Conservation (phyloP, 257 asterid genomes). For the Solanum gracilifrons region DNA sequence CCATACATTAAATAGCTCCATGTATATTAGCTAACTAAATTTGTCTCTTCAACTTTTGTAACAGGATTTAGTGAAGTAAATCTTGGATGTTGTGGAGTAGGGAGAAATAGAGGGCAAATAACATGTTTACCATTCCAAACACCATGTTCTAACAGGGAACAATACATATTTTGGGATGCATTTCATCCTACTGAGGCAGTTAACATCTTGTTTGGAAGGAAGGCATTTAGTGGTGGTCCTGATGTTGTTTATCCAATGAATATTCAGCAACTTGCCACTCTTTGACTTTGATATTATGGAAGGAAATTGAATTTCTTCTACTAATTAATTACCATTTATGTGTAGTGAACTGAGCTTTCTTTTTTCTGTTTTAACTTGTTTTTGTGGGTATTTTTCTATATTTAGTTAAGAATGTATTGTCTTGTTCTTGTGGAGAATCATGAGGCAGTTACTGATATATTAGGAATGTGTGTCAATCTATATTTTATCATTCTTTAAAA, state of each 20-base stretch:
- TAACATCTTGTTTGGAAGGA: conserved; percentile 7
- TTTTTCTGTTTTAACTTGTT: neutral
- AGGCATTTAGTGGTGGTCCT: conserved; percentile 2
- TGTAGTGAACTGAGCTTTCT: neutral
- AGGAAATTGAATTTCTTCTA: neutral
- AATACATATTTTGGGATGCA: conserved; percentile 17
- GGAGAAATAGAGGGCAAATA: conserved; percentile 15
- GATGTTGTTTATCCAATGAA: conserved; percentile 5
- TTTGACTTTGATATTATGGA: neutral
- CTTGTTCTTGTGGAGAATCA: neutral
- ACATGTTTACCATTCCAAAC: conserved; percentile 17
- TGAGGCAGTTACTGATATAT: neutral
- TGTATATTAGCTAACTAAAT: neutral
- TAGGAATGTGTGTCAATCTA: neutral
- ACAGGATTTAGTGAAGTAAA: conserved; percentile 5
- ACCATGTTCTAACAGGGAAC: conserved; percentile 11
- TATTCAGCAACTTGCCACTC: conserved; percentile 8
- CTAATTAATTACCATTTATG: neutral
- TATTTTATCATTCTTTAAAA: neutral
- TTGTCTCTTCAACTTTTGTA: neutral
- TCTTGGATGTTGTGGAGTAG: conserved; percentile 12
- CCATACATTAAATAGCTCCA: neutral
- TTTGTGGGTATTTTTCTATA: neutral
- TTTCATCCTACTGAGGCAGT: conserved; percentile 18
- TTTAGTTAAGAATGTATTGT: neutral